These are phyloP conservation scores for Rhodosporidiobolus odoratus DNA, from an alignment of 768 basidiomycete genomes.

Conservation along the genomic window DNA sequence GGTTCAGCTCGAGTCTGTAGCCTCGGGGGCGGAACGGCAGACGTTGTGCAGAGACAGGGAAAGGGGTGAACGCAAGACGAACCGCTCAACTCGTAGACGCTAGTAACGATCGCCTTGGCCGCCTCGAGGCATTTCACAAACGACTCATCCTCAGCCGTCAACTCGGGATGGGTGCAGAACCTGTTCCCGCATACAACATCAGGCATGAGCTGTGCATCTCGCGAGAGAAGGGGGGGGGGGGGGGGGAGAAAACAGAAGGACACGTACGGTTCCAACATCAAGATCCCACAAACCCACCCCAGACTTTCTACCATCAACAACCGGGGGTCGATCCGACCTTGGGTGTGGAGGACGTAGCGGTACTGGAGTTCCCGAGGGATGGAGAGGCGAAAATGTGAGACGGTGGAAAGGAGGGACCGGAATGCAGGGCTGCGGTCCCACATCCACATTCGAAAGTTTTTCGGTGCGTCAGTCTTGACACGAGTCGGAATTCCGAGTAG, in stretches of 20 bases:
- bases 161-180: neutral
- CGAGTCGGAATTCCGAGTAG: neutral
- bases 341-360: neutral
- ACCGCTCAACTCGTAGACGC: conserved; percentile 11
- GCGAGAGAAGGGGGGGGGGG: neutral
- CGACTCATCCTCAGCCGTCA: neutral
- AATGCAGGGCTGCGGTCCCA: conserved; percentile 35
- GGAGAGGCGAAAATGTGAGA: conserved; percentile 33
- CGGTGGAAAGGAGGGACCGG: conserved; percentile 33
- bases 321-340: neutral
- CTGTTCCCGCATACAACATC: neutral
- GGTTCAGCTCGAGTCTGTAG: no score
- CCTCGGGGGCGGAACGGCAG: neutral
- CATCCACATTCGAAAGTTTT: neutral
- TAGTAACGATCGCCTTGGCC: conserved; percentile 6
- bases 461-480: neutral
- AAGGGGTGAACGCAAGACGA: neutral
- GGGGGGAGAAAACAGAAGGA: neutral
- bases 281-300: conserved; percentile 24
- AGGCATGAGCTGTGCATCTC: neutral
- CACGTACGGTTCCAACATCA: conserved; percentile 40
- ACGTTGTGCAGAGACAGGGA: neutral
- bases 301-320: conserved; percentile 20
- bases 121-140: conserved; percentile 3
- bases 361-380: conserved; percentile 37